Evolutionary conservation across 257 asterid genomes (phyloP).

Genomic region (Jasminum sambac): DNA sequence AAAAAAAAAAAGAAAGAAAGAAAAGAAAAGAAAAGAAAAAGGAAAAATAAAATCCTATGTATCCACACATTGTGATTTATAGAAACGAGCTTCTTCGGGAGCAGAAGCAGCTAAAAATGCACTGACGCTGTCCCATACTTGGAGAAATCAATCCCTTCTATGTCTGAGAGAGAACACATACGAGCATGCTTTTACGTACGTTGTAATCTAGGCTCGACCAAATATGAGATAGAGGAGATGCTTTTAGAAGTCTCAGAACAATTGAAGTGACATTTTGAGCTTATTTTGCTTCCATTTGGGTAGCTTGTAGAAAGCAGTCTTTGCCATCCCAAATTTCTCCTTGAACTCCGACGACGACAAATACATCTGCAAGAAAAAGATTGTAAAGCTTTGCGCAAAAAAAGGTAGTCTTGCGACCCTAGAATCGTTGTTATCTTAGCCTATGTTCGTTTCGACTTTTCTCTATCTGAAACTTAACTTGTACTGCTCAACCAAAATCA

Average conservation of each 20-base stretch:
- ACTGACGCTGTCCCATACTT: conserved; percentile 41
- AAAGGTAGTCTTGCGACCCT: background rate
- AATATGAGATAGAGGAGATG: conserved; percentile 23
- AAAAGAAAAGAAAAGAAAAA: conserved; percentile 9
- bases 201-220: conserved; percentile 27
- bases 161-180: conserved; percentile 21
- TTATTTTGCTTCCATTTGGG: conserved; percentile 89
- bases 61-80: conserved; percentile 29
- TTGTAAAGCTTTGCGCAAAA: conserved; percentile 5
- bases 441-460: too few species aligned
- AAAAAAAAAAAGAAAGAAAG: too few species aligned
- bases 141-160: conserved; percentile 26
- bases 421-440: background rate
- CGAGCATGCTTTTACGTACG: conserved; percentile 21
- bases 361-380: conserved; percentile 50
- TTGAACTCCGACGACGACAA: conserved; percentile 65
- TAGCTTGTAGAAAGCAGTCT: conserved; percentile 55
- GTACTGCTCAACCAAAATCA: too few species aligned
- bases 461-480: too few species aligned
- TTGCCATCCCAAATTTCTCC: conserved; percentile 71
- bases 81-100: conserved; percentile 37
- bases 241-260: conserved; percentile 45
- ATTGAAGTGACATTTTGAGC: conserved; percentile 54
- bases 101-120: conserved; percentile 63
- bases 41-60: conserved; percentile 29